phyloP scores from a whole-genome alignment of 2,329 filamentous ascomycete genomes.

The Tolypocladium endophyticum region DNA sequence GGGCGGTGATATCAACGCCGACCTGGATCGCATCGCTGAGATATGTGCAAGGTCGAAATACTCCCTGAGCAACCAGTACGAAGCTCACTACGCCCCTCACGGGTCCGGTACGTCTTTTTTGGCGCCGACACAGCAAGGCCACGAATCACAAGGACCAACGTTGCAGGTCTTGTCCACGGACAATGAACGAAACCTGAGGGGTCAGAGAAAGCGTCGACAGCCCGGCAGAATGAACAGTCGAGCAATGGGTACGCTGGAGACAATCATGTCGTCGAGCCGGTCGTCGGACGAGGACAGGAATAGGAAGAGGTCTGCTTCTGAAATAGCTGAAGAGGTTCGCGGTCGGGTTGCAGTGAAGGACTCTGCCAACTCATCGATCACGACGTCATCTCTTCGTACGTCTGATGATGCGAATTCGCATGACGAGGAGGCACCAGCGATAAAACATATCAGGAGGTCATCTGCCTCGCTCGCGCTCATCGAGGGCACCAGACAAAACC shows the following conservation, averaged over 20 bases:
- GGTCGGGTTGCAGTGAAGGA: conserved; percentile 33
- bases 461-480: conserved; percentile 26
- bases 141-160: conserved; percentile 36
- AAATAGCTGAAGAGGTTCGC: conserved; percentile 43
- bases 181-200: conserved; percentile 35
- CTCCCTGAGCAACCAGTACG: conserved; percentile 56
- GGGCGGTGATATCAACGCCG: conserved; percentile 39
- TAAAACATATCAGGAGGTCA: conserved; percentile 12
- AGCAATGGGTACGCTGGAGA: conserved; percentile 53
- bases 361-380: conserved; percentile 19
- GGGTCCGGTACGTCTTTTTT: conserved; percentile 43
- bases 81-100: conserved; percentile 53
- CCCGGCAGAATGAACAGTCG: conserved; percentile 35
- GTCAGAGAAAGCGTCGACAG: conserved; percentile 29
- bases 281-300: conserved; percentile 52
- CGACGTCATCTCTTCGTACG: conserved; percentile 17
- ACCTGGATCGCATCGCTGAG: conserved; percentile 55
- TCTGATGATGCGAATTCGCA: conserved; percentile 14
- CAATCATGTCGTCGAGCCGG: conserved; percentile 55
- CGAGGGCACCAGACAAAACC: conserved; percentile 22
- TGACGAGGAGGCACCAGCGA: conserved; percentile 9
- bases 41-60: conserved; percentile 56
- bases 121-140: conserved; percentile 15
- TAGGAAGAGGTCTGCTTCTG: conserved; percentile 48
- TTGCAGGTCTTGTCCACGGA: conserved; percentile 47